Base-by-base conservation (phyloP, 805 yeast genomes). In the Kodamaea fukazawae region DNA sequence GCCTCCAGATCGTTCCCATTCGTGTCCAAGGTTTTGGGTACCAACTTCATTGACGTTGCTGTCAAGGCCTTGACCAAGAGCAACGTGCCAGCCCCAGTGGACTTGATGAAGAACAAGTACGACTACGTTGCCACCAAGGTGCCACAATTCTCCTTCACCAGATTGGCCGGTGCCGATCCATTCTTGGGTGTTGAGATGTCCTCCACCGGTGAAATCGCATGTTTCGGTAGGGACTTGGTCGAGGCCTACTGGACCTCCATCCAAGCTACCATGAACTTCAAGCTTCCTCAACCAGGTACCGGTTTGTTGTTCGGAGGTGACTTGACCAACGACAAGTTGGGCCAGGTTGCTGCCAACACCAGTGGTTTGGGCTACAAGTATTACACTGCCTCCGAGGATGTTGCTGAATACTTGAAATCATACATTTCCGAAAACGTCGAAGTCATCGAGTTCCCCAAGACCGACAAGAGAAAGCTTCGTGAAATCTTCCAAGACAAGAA, bases 1-100 rank as follows among this genome's bases (percentile, higher is more conserved):
- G 99, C 99, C 38, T 91, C 98, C 5, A 82, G 99, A 67, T 91
- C 98, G 11, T 93, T 93, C 91, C 99, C 99, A 64, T 93, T 93
- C 63, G 96, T 91, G 28, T 91, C 98, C 35, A 93, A 93, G 76
- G 99, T 93, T 35, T 74, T 93, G 49, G 99, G 99, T 50, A 76
- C 78, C 40, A 91, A 93, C 73, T 90, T 93, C 67, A 93, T 93
- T 61, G 96, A 91, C 41, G 88, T 87, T 55, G 97, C 98, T 15
- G 89, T 90, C 45, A 81, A 80, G 65, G 95, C 97, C 16, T 76
- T 91, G 46, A 70, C 88, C 50, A 81, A 80, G 57, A 77, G 78
- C 57, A 73, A 80, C 41, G 81, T 85, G 34, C 95, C 95, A 30
- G 75, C 70, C 35, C 95, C 98, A 36, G 81, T 75, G 28, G 83